Base-by-base conservation (phyloP, 129 eudicot genomes). In the Helichrysum umbraculigerum region DNA sequence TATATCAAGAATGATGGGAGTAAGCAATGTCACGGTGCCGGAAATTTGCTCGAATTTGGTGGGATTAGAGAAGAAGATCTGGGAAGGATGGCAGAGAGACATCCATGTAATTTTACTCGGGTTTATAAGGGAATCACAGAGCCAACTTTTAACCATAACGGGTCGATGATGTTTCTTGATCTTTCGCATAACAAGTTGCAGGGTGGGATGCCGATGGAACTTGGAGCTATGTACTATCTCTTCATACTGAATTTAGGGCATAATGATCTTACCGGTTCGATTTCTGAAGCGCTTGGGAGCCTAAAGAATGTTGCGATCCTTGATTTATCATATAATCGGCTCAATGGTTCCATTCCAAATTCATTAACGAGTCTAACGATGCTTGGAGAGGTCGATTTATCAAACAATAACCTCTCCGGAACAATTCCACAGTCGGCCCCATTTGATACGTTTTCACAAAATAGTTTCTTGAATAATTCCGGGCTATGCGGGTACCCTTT, bases 141-240 rank as follows among this genome's bases (percentile, higher is more conserved):
- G 28, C 97, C 97, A 17, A 95, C 87, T 25, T 95, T 95, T 82
- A 86, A 89, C 70, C 92, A 91, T 70, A 95, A 95, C 50, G 99
- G 99, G 19, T 87, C 97, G n/a, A 95, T 95, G 96, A 91, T 95
- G 52, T 89, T 95, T 72, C 89, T 95, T 4, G 99, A 91, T 66
- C 82, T 95, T 61, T 95, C 99, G 14, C 78, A 86, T 59, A 95
- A 95, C 70, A 78, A 71, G 34, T 74, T 91, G 83, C 94, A 87
- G 58, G 99, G 99, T 28, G 83, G 88, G 35, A 89, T 95, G 21
- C 99, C 99, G 0, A 95, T 84, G 82, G 99, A 95, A 83, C 92
- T 95, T 2, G 99, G 99, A 34, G 60, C 84, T 63, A 86, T 91
- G 97, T 87, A 76, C 75, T 95, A 95, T 80, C 89, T 91, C 20